Percentiles rank a stretch among this genome's conserved stretches.
Evolutionary conservation across 805 yeast genomes (phyloP).

Genomic region (Yueomyces sinensis): DNA sequence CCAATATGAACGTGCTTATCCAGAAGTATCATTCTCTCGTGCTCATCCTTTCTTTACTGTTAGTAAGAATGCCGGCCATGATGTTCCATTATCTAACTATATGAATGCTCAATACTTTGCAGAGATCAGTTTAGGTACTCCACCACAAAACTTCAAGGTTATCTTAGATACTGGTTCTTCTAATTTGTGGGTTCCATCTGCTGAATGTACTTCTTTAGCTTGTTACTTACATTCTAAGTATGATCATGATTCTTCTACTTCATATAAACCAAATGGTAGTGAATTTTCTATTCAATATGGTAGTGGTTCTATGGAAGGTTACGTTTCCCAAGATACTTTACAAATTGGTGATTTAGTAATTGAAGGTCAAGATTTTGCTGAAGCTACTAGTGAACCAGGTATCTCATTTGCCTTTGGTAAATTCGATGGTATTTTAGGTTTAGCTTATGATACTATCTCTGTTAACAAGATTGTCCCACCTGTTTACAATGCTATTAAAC

Average conservation of each 20-base stretch:
- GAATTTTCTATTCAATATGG: constrained; percentile 83
- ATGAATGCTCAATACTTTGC: constrained; percentile 94
- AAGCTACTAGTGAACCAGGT: constrained; percentile 96
- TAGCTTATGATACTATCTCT: constrained; percentile 85
- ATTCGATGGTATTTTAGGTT: constrained; percentile 94
- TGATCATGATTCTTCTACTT: constrained; percentile 68
- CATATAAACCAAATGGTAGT: constrained; percentile 79
- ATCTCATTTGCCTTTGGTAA: constrained; percentile 97
- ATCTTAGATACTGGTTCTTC: constrained; percentile 94
- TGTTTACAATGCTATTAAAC: constrained; percentile 71
- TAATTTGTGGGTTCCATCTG: constrained; percentile 91
- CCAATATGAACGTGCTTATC: constrained; percentile 33
- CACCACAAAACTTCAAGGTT: constrained; percentile 87
- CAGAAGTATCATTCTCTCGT: constrained; percentile 24
- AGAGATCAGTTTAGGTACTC: constrained; percentile 83
- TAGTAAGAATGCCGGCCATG: constrained; percentile 34
- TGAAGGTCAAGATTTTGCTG: constrained; percentile 88
- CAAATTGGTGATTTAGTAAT: constrained; percentile 65
- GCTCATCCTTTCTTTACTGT: constrained; percentile 14
- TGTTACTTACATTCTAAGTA: constrained; percentile 90
- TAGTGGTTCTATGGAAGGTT: constrained; percentile 87
- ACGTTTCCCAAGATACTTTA: constrained; percentile 74
- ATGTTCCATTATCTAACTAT: constrained; percentile 83
- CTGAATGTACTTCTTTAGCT: constrained; percentile 84
- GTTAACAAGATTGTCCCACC: constrained; percentile 90